phyloP scores from a whole-genome alignment of 2,329 filamentous ascomycete species.

The Fusarium ramigenum region DNA sequence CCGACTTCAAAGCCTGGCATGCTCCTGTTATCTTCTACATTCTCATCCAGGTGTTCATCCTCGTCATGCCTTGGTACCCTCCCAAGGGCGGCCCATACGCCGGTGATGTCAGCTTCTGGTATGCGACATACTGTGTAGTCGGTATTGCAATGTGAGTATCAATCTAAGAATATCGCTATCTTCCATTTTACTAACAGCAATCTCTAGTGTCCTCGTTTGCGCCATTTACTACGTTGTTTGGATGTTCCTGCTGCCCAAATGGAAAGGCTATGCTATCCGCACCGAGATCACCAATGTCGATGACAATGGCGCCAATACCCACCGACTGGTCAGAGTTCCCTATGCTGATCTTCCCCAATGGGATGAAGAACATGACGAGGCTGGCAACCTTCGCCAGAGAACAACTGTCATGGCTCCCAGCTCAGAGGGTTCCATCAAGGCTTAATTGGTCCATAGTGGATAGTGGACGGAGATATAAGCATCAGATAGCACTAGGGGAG shows the following conservation, averaged over 20 bases:
- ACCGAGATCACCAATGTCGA: conserved; percentile 61
- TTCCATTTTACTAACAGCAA: background rate
- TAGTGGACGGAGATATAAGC: rapidly evolving
- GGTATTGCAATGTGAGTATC: conserved; percentile 71
- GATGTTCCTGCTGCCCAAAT: conserved; percentile 64
- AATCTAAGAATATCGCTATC: rapidly evolving
- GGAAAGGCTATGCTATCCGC: conserved; percentile 63
- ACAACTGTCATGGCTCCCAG: background rate
- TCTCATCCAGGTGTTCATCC: conserved; percentile 66
- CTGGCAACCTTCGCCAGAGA: conserved; percentile 36
- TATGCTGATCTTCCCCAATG: conserved; percentile 60
- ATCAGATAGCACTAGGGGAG: background rate
- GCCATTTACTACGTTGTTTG: conserved; percentile 67
- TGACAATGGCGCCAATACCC: conserved; percentile 52
- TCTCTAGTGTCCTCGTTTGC: conserved; percentile 59
- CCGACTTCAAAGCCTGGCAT: conserved; percentile 69
- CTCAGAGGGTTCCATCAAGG: background rate
- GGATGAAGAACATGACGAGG: conserved; percentile 67
- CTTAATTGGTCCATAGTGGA: background rate
- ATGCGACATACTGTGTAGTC: conserved; percentile 73
- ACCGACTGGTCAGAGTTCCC: conserved; percentile 64
- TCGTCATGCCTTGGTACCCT: conserved; percentile 78
- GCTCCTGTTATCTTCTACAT: conserved; percentile 67
- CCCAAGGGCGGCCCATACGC: conserved; percentile 66
- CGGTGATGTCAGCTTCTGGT: conserved; percentile 78